A percentile compares a stretch with the other conserved stretches of the same genome.
phyloP scores from a whole-genome alignment of 106 monocot species.

The Phalaenopsis equestris region DNA sequence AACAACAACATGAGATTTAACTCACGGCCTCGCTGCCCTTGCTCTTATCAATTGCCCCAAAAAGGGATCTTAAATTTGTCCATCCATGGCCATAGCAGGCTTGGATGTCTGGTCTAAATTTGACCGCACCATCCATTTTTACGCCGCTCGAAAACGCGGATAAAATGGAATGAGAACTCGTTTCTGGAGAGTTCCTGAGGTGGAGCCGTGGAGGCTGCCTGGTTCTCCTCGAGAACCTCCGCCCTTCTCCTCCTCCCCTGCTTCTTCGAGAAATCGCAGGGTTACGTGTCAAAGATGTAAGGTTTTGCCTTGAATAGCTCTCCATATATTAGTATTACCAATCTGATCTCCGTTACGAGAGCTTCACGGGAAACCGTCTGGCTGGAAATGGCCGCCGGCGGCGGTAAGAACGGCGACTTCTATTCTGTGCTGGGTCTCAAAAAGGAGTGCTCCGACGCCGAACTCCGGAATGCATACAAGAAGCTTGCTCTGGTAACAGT shows the following conservation, averaged over 20 bases:
- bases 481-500: slow-evolving; percentile 76
- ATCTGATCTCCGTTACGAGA: neutral
- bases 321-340: neutral
- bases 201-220: slow-evolving; percentile 7
- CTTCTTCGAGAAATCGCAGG: slow-evolving; percentile 8
- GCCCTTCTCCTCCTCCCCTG: neutral
- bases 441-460: slow-evolving; percentile 81
- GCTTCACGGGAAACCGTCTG: neutral
- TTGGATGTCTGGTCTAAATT: no score
- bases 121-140: no score
- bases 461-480: slow-evolving; percentile 72
- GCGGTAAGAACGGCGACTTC: slow-evolving; percentile 32
- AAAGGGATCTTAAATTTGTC: no score
- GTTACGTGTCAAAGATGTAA: slow-evolving; percentile 10
- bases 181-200: slow-evolving; percentile 4
- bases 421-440: slow-evolving; percentile 76
- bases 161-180: neutral
- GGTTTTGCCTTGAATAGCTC: neutral
- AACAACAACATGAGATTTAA: no score
- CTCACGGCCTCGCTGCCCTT: no score
- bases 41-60: no score
- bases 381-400: slow-evolving; percentile 20
- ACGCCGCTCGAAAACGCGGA: no score
- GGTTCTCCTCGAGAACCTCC: neutral
- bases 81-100: no score